Conservation (phyloP, 495 filamentous ascomycete species). For the Penicillium pancosmium region DNA sequence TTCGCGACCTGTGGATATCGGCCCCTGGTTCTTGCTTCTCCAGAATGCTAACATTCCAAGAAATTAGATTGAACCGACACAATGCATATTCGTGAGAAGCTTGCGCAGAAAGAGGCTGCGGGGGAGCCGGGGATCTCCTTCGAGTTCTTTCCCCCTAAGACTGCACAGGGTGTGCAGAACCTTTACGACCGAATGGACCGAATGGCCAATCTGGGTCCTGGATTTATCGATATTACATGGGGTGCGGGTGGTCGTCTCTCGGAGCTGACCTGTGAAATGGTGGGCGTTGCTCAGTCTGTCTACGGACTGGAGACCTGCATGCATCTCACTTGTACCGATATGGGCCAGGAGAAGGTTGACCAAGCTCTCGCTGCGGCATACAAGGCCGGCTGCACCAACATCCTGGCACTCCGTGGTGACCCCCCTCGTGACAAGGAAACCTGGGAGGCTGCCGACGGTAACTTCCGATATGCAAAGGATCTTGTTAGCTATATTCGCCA, state of each 20-base stretch:
- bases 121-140: slow-evolving; percentile 91
- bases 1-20: no score
- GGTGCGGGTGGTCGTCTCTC: slow-evolving; percentile 91
- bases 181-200: slow-evolving; percentile 99
- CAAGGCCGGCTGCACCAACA: slow-evolving; percentile 96
- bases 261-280: slow-evolving; percentile 96
- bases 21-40: not conserved
- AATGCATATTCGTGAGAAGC: slow-evolving; percentile 92
- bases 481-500: slow-evolving; percentile 89
- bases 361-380: slow-evolving; percentile 86
- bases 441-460: slow-evolving; percentile 83
- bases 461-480: slow-evolving; percentile 91
- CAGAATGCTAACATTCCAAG: slow-evolving; percentile 12
- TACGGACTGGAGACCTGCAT: slow-evolving; percentile 98
- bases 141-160: slow-evolving; percentile 99
- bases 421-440: slow-evolving; percentile 93
- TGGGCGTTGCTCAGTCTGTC: slow-evolving; percentile 92
- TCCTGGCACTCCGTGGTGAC: slow-evolving; percentile 91
- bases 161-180: slow-evolving; percentile 95
- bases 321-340: slow-evolving; percentile 99
- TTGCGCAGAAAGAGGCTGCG: slow-evolving; percentile 76
- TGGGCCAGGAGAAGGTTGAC: slow-evolving; percentile 89
- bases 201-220: slow-evolving; percentile 91
- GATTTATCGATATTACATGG: slow-evolving; percentile 99
- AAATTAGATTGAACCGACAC: slow-evolving; percentile 27